A percentile compares a stretch with the other conserved stretches of the same genome.
Conservation (phyloP, 1,139 yeast genomes). For the Kluyveromyces marxianus region DNA sequence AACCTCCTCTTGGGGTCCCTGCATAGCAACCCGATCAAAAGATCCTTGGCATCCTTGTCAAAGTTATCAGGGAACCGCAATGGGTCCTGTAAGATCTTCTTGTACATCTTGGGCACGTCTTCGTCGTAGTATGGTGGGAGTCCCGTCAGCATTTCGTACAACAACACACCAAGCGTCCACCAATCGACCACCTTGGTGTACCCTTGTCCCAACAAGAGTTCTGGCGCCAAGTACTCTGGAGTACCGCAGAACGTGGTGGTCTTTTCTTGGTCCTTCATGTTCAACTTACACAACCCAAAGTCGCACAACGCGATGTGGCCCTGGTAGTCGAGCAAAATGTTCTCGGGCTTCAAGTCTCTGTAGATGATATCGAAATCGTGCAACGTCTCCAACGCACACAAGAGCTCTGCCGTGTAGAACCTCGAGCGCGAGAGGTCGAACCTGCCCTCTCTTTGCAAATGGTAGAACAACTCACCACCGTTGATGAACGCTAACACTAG, state of each 20-base stretch:
- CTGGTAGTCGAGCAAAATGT: slow-evolving; percentile 85
- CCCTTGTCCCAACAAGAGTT: slow-evolving; percentile 81
- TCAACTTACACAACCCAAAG: slow-evolving; percentile 92
- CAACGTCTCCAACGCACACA: slow-evolving; percentile 81
- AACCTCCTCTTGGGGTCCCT: slow-evolving; percentile 81
- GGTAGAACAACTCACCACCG: slow-evolving; percentile 96
- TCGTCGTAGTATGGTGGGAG: slow-evolving; percentile 95
- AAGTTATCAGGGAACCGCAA: slow-evolving; percentile 81
- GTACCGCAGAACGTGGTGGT: slow-evolving; percentile 97
- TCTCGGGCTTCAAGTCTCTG: slow-evolving; percentile 93
- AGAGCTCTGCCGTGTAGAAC: slow-evolving; percentile 90
- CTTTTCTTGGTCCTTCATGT: slow-evolving; percentile 87
- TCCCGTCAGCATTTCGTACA: slow-evolving; percentile 95
- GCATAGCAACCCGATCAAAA: slow-evolving; percentile 65
- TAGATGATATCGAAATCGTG: slow-evolving; percentile 91
- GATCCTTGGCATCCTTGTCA: slow-evolving; percentile 82
- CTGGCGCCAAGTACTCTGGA: slow-evolving; percentile 87
- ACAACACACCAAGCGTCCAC: slow-evolving; percentile 93
- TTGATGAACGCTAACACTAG: slow-evolving; percentile 86
- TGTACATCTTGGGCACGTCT: slow-evolving; percentile 89
- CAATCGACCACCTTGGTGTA: slow-evolving; percentile 94
- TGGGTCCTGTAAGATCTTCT: slow-evolving; percentile 84
- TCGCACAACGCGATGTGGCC: slow-evolving; percentile 97
- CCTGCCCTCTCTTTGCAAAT: slow-evolving; percentile 83
- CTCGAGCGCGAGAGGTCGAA: slow-evolving; percentile 85